These are phyloP conservation scores for Quercus ilex DNA, from an alignment of 306 rosid genomes.

Conservation along the genomic window DNA sequence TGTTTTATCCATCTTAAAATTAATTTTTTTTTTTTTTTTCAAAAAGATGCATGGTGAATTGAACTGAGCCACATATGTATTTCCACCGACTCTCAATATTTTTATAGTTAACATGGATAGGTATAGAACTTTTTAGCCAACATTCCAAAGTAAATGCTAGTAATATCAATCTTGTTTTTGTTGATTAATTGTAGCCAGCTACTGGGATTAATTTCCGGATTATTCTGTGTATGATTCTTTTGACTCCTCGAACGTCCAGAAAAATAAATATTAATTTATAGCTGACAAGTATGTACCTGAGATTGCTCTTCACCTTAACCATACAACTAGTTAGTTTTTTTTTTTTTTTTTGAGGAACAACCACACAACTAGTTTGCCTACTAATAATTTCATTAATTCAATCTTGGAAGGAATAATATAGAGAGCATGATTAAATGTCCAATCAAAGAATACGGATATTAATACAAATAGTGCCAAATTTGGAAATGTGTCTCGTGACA, in stretches of 20 bases:
- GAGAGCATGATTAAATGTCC: slow-evolving; percentile 38
- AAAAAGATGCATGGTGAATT: no score
- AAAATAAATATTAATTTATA: not conserved
- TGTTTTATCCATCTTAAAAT: no score
- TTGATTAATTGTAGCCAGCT: not conserved
- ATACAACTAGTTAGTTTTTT: not conserved
- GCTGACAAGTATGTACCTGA: not conserved
- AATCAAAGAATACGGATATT: slow-evolving; percentile 46
- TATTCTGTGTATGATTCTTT: not conserved
- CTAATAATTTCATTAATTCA: not conserved
- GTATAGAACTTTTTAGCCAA: not conserved
- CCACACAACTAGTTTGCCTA: not conserved
- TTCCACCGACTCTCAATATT: not conserved
- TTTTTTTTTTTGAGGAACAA: no score
- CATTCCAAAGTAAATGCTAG: not conserved
- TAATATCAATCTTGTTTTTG: not conserved
- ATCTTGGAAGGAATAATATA: slow-evolving; percentile 10
- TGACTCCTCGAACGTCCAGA: not conserved
- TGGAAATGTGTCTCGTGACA: slow-evolving; percentile 81
- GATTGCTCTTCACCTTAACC: not conserved
- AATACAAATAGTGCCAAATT: slow-evolving; percentile 45
- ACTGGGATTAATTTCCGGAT: not conserved
- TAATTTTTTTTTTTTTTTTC: no score
- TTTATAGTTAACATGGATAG: not conserved
- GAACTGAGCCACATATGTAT: no score